Percentiles rank a stretch among this genome's conserved stretches.
phyloP scores from a whole-genome alignment of 2,329 filamentous ascomycete species.

The Aspergillus vadensis region DNA sequence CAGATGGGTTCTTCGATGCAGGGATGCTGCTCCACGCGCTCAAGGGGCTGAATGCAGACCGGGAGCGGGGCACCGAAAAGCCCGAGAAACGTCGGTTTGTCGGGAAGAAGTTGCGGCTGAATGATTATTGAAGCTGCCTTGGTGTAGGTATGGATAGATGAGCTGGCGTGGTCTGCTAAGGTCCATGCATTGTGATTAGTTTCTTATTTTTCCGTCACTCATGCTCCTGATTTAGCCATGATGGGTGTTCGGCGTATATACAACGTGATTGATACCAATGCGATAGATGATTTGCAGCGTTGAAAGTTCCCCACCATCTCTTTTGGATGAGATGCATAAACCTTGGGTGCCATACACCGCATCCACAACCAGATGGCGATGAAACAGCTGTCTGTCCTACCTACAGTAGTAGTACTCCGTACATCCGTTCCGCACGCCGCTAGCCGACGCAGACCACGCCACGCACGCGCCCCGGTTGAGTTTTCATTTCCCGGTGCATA shows the following conservation, averaged over 20 bases:
- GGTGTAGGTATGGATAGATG: background rate
- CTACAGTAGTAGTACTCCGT: background rate
- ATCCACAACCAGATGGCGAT: background rate
- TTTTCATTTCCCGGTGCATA: background rate
- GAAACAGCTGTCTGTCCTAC: background rate
- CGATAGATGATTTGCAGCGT: constrained; percentile 2
- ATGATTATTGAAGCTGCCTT: constrained; percentile 42
- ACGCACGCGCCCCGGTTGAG: background rate
- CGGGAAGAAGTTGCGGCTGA: constrained; percentile 52
- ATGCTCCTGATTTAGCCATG: background rate
- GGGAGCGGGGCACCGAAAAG: constrained; percentile 39
- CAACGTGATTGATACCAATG: background rate
- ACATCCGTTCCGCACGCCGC: background rate
- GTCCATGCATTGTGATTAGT: background rate
- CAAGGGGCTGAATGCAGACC: constrained; percentile 57
- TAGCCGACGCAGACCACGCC: constrained; percentile 1
- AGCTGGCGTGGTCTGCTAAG: background rate
- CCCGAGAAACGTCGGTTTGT: constrained; percentile 44
- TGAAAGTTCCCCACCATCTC: background rate
- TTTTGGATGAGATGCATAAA: constrained; percentile 1
- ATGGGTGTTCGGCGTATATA: background rate
- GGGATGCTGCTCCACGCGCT: constrained; percentile 90
- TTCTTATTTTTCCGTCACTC: background rate
- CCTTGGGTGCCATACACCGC: background rate
- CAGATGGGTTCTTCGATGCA: constrained; percentile 96